These are phyloP conservation scores for Naematelia aurantialba DNA, from an alignment of 768 basidiomycete species.

Conservation along the genomic window DNA sequence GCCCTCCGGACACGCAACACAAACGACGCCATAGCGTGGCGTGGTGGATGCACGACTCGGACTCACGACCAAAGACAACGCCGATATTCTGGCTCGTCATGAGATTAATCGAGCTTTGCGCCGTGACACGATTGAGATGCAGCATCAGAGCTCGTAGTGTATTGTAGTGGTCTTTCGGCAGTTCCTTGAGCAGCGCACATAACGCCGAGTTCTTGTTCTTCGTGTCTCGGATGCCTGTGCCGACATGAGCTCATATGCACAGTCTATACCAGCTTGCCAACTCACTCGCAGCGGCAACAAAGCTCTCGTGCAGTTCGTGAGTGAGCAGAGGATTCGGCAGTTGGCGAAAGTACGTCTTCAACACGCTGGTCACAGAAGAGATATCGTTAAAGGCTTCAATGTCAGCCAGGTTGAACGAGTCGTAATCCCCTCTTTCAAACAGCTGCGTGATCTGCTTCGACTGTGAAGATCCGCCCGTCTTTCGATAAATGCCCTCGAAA, in stretches of 20 bases:
- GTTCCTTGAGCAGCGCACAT: conserved; percentile 64
- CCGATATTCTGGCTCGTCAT: conserved; percentile 95
- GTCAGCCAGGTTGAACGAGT: conserved; percentile 81
- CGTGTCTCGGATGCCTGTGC: conserved; percentile 59
- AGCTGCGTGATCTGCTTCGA: conserved; percentile 89
- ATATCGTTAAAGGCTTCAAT: conserved; percentile 92
- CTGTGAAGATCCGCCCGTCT: conserved; percentile 88
- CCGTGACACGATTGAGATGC: conserved; percentile 73
- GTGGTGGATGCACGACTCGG: neutral
- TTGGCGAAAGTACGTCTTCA: conserved; percentile 94
- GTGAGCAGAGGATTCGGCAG: conserved; percentile 87
- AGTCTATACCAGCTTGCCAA: conserved; percentile 1
- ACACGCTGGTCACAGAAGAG: conserved; percentile 89
- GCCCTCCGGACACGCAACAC: neutral
- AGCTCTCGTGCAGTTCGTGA: conserved; percentile 82
- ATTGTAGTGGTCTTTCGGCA: conserved; percentile 83
- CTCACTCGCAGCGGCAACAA: conserved; percentile 69
- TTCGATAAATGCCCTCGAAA: conserved; percentile 97
- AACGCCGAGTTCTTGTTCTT: conserved; percentile 61
- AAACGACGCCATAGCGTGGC: neutral
- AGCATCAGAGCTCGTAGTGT: conserved; percentile 77
- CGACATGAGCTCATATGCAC: neutral
- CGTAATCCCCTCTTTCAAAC: conserved; percentile 89
- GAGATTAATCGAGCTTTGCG: conserved; percentile 68
- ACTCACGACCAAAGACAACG: conserved; percentile 96